Evolutionary conservation across 306 rosid genomes (phyloP).

Genomic region (Mucuna pruriens): DNA sequence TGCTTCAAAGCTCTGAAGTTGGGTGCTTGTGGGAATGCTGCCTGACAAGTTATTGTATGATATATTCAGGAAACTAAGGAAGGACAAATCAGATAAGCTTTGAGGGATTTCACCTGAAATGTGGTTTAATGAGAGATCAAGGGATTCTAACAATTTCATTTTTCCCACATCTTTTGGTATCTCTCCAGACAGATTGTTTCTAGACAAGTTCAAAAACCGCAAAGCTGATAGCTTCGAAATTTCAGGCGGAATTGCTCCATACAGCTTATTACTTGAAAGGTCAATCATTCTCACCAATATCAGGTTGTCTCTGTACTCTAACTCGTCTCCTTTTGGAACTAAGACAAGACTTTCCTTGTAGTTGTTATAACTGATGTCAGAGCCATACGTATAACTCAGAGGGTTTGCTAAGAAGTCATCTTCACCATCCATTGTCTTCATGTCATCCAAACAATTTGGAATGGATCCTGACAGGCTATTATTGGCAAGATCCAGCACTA

Average conservation of each 20-base stretch:
- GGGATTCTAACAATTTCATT: constrained; percentile 42
- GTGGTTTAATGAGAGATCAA: constrained; percentile 40
- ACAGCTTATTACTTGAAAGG: constrained; percentile 42
- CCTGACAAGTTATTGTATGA: constrained; percentile 43
- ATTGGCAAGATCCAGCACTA: constrained; percentile 42
- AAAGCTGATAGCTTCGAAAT: constrained; percentile 23
- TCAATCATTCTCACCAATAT: constrained; percentile 44
- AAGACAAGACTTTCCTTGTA: constrained; percentile 28
- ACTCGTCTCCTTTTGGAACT: constrained; percentile 46
- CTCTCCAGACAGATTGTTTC: constrained; percentile 29
- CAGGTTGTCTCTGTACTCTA: constrained; percentile 36
- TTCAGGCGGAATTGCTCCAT: constrained; percentile 29
- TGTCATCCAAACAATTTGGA: constrained; percentile 47
- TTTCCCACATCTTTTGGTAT: constrained; percentile 38
- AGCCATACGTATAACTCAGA: constrained; percentile 18
- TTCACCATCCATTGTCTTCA: constrained; percentile 38
- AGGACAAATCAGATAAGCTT: constrained; percentile 34
- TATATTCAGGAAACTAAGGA: constrained; percentile 34
- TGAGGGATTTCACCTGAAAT: constrained; percentile 45
- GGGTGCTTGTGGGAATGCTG: constrained; percentile 41
- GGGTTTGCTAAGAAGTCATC: constrained; percentile 34
- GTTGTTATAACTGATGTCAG: constrained; percentile 10
- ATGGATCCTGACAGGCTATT: constrained; percentile 44
- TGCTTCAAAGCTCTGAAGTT: constrained; percentile 43
- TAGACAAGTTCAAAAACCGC: constrained; percentile 38